Base-by-base conservation (phyloP, 2,329 filamentous ascomycete species). In the Tolypocladium inflatum region DNA sequence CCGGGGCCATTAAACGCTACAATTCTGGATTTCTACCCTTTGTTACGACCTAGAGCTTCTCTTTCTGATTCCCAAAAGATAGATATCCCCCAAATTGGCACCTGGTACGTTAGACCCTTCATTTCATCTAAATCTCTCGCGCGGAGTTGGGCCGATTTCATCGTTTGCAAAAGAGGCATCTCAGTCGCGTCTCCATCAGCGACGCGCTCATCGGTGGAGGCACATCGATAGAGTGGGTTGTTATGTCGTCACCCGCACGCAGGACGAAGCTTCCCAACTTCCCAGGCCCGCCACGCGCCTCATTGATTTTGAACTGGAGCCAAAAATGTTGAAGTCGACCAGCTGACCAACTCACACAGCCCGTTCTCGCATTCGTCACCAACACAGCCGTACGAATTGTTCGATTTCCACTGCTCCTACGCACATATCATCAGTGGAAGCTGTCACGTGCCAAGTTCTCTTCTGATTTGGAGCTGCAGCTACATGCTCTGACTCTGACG, bases 11-110 rank as follows among this genome's bases (percentile, higher is more conserved):
- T 41, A 23, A 13, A 33, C 42, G 42, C 45, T n/a, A 11, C 37
- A 33, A 38, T 41, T 41, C n/a, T 38, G 43, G 19, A 45, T 26
- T 30, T 39, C 37, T 33, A n/a, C 43, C 19, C 8, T 62, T 65
- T 66, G 41, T 64, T 56, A 64, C 65, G 65, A 65, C 60, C 58
- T 67, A 68, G 66, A 68, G 61, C 60, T 65, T 65, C 60, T 64
- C 63, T 62, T 26, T 51, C 56, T 55, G 52, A 58, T n/a, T 48
- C 19, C 56, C 60, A 61, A 63, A 59, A 62, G 56, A 66, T 68
- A 68, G 66, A 69, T 62, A 65, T 63, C 60, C 61, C 61, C 58
- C 63, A 66, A 60, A 66, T 65, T 58, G 59, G 64, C 64, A 55
- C 63, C 63, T 65, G 33, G 59, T 58, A 55, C 10, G 57, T 54